Evolutionary conservation across 176 grass and related monocot species (phyloP).

Genomic region (Bolboschoenus planiculmis): DNA sequence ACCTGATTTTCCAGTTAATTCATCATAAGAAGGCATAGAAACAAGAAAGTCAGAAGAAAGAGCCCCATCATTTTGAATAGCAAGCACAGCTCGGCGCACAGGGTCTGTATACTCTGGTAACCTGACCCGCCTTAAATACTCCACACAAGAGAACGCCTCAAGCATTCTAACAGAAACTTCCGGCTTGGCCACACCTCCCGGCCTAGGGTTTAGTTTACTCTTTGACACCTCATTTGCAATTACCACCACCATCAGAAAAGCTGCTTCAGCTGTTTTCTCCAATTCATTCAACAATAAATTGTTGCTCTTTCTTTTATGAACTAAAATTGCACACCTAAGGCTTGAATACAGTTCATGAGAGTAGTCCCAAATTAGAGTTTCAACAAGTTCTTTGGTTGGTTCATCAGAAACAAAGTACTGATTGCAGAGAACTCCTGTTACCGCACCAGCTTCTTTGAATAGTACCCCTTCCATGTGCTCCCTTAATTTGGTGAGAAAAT

Average conservation of each 20-base stretch:
- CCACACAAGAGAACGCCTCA: slow-evolving; percentile 75
- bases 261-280: slow-evolving; percentile 69
- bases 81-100: slow-evolving; percentile 50
- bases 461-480: slow-evolving; percentile 47
- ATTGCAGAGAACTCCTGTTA: slow-evolving; percentile 62
- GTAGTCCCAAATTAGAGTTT: slow-evolving; percentile 63
- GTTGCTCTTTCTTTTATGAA: slow-evolving; percentile 36
- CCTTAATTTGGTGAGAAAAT: slow-evolving; percentile 28
- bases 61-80: slow-evolving; percentile 49
- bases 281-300: slow-evolving; percentile 37
- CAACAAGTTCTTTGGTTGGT: slow-evolving; percentile 31
- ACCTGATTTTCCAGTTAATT: slow-evolving; percentile 72
- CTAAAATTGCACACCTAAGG: slow-evolving; percentile 45
- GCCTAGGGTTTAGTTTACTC: slow-evolving; percentile 49
- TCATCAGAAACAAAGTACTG: slow-evolving; percentile 64
- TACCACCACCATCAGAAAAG: slow-evolving; percentile 83
- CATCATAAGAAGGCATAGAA: slow-evolving; percentile 72
- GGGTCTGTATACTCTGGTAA: slow-evolving; percentile 87
- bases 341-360: slow-evolving; percentile 48
- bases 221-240: slow-evolving; percentile 63
- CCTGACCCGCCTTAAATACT: slow-evolving; percentile 66
- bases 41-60: slow-evolving; percentile 43
- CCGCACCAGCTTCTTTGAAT: slow-evolving; percentile 76
- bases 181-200: slow-evolving; percentile 27
- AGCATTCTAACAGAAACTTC: slow-evolving; percentile 66